Evolutionary conservation across 768 basidiomycete species (phyloP).

Genomic region (Mycena maculata): DNA sequence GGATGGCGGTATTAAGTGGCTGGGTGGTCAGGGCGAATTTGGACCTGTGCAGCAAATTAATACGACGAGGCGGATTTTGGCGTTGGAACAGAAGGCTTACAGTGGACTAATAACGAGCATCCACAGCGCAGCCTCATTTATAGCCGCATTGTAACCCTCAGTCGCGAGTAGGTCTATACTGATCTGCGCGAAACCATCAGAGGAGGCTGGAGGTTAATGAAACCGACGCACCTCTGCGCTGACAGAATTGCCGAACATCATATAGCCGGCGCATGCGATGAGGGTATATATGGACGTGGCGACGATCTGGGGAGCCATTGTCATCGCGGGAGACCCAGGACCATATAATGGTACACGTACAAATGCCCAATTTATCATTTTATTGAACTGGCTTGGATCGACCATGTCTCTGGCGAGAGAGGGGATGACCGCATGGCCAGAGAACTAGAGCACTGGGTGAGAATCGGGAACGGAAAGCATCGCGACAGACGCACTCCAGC

Average conservation of each 20-base stretch:
- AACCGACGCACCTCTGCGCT: constrained; percentile 75
- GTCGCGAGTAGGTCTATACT: constrained; percentile 84
- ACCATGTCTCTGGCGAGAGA: constrained; percentile 91
- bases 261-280: constrained; percentile 86
- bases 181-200: constrained; percentile 60
- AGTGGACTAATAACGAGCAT: constrained; percentile 85
- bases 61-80: too few species aligned
- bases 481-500: constrained; percentile 72
- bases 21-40: constrained; percentile 90
- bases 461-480: not conserved
- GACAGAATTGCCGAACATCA: constrained; percentile 89
- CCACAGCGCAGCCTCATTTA: constrained; percentile 86
- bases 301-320: constrained; percentile 55
- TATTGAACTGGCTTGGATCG: constrained; percentile 82
- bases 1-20: constrained; percentile 89
- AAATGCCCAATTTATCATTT: constrained; percentile 90
- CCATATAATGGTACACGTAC: constrained; percentile 58
- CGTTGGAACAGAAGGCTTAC: constrained; percentile 58
- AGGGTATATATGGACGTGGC: constrained; percentile 72
- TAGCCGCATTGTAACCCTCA: constrained; percentile 74
- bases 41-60: constrained; percentile 57
- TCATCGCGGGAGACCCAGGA: not conserved
- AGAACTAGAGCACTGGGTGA: constrained; percentile 63
- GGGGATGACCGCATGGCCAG: constrained; percentile 94
- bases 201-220: not conserved